phyloP scores from a whole-genome alignment of 768 basidiomycete genomes.

The Hypholoma sublateritium region DNA sequence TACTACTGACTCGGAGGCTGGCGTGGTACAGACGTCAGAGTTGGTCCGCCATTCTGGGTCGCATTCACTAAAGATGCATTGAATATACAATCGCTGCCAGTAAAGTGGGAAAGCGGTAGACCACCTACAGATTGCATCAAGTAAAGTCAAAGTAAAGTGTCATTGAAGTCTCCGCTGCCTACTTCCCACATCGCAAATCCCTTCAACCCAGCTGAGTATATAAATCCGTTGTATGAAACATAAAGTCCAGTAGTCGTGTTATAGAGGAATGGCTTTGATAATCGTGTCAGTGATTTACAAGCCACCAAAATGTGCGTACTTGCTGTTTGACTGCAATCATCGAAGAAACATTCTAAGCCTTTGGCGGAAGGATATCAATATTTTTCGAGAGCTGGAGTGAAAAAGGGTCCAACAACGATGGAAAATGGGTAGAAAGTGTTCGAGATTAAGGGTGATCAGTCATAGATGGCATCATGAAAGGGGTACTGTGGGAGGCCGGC shows the following conservation, averaged over 20 bases:
- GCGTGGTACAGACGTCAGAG: conserved; percentile 1
- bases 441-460: background rate
- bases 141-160: conserved; percentile 60
- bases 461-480: background rate
- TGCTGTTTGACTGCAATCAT: conserved; percentile 76
- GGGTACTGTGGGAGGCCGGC: background rate
- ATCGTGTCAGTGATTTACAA: background rate
- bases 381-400: no score
- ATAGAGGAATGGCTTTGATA: conserved; percentile 65
- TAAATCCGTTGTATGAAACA: conserved; percentile 67
- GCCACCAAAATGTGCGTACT: conserved; percentile 4
- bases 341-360: conserved; percentile 54
- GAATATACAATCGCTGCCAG: background rate
- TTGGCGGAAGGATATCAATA: conserved; percentile 6
- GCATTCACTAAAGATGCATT: conserved; percentile 19
- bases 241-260: conserved; percentile 49
- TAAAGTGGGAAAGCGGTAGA: conserved; percentile 5
- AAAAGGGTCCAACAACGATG: background rate
- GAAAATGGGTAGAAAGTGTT: background rate
- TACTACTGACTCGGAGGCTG: no score
- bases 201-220: conserved; percentile 48
- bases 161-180: conserved; percentile 62
- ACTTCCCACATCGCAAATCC: conserved; percentile 78
- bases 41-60: conserved; percentile 19
- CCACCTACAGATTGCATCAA: conserved; percentile 55